phyloP scores from a whole-genome alignment of 2,329 filamentous ascomycete species.

The Aspergillus jensenii region DNA sequence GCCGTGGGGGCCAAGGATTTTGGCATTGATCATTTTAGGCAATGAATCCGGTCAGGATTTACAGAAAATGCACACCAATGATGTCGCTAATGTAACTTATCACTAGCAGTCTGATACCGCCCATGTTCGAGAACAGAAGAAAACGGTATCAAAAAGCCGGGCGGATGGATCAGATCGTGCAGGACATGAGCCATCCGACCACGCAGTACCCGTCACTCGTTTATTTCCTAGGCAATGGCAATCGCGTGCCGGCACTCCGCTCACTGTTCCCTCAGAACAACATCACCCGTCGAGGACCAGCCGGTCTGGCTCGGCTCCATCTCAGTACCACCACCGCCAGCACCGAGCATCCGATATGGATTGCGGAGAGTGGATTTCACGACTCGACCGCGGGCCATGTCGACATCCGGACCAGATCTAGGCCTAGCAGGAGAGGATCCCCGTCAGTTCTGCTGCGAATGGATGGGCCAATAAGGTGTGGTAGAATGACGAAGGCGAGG shows the following conservation, averaged over 20 bases:
- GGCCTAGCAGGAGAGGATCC: too few species aligned
- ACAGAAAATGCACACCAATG: too few species aligned
- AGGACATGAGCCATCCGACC: conserved; percentile 11
- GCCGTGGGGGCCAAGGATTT: too few species aligned
- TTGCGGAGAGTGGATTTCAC: conserved; percentile 12
- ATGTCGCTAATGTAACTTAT: too few species aligned
- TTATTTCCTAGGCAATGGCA: conserved; percentile 17
- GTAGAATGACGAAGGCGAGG: too few species aligned
- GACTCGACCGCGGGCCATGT: not conserved
- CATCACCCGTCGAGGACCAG: not conserved
- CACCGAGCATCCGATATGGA: conserved; percentile 12
- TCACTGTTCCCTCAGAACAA: conserved; percentile 15
- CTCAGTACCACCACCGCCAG: conserved; percentile 11
- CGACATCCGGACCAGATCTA: not conserved
- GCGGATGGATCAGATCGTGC: conserved; percentile 12
- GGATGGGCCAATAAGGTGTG: too few species aligned
- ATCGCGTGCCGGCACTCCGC: conserved; percentile 12
- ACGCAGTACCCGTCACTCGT: conserved; percentile 16
- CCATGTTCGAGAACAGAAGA: too few species aligned
- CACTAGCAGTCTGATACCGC: too few species aligned
- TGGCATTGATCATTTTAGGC: too few species aligned
- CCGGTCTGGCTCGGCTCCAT: conserved; percentile 13
- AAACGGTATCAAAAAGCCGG: not conserved
- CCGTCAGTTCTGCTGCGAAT: too few species aligned
- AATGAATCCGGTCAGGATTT: too few species aligned